These are phyloP conservation scores for Blastocystis sp. DNA, from an alignment of 352 stramenopile genomes.

Conservation along the genomic window DNA sequence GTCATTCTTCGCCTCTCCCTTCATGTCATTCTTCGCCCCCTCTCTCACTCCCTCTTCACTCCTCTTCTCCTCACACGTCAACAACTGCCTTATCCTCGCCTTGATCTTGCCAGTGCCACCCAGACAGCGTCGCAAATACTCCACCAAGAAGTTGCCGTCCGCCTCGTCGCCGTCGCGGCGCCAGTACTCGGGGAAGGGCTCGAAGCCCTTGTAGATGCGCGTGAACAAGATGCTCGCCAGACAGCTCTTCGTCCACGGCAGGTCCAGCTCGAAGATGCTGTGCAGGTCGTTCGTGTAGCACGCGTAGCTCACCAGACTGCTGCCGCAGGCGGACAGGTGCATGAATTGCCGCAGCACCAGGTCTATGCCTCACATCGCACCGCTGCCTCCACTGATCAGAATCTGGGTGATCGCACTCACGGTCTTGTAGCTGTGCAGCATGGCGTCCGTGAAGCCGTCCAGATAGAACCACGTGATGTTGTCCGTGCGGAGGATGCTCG, in stretches of 20 bases:
- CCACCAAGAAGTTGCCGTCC: background rate
- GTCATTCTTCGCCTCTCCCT: too few species aligned
- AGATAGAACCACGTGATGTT: conserved; percentile 20
- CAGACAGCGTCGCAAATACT: conserved; percentile 12
- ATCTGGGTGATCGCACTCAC: conserved; percentile 33
- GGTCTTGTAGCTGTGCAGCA: conserved; percentile 37
- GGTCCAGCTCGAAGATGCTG: conserved; percentile 47
- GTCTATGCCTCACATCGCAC: background rate
- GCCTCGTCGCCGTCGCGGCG: background rate
- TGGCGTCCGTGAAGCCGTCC: conserved; percentile 34
- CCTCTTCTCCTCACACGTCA: background rate
- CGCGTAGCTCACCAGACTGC: background rate
- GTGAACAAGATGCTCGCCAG: conserved; percentile 47
- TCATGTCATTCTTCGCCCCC: too few species aligned
- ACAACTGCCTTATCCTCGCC: conserved; percentile 11
- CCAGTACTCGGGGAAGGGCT: conserved; percentile 12
- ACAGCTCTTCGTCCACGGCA: conserved; percentile 39
- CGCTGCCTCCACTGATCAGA: background rate
- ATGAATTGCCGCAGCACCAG: conserved; percentile 39
- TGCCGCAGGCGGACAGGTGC: background rate
- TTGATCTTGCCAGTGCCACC: conserved; percentile 19
- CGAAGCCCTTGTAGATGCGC: conserved; percentile 37
- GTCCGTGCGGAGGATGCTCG: conserved; percentile 35
- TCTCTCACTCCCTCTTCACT: too few species aligned
- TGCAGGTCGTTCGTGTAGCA: conserved; percentile 45